Conservation (phyloP, 768 basidiomycete genomes). For the Agrocybe pediades region DNA sequence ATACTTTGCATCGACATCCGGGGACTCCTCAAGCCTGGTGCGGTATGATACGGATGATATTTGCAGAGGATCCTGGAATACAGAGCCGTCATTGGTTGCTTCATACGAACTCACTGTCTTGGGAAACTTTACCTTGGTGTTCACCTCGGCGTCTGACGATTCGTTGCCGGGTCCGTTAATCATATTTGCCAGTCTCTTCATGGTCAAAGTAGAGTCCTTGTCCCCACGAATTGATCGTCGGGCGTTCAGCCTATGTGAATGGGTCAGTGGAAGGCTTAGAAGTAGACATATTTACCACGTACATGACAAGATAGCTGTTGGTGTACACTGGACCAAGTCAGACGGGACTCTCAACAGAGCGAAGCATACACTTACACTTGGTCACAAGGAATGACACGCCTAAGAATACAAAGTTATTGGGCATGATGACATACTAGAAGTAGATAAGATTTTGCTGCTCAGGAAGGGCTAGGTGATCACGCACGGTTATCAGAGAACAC, state of each 20-base stretch:
- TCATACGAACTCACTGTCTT: too few relatives aligned
- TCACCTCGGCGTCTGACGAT: too few relatives aligned
- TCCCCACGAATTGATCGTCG: not conserved
- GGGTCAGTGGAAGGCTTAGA: not conserved
- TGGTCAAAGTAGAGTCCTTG: not conserved
- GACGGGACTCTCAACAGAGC: not conserved
- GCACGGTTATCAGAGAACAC: slow-evolving; percentile 38
- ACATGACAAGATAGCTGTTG: slow-evolving; percentile 14
- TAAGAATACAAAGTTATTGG: slow-evolving; percentile 40
- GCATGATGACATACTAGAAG: slow-evolving; percentile 22
- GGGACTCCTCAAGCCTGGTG: too few relatives aligned
- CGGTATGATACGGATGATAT: too few relatives aligned
- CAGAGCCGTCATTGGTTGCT: too few relatives aligned
- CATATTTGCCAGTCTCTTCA: too few relatives aligned
- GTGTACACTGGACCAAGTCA: slow-evolving; percentile 6
- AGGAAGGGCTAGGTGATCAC: slow-evolving; percentile 7
- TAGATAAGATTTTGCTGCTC: slow-evolving; percentile 29
- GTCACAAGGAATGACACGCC: slow-evolving; percentile 43
- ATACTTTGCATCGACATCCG: too few relatives aligned
- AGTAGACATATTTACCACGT: not conserved
- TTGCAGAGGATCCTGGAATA: too few relatives aligned
- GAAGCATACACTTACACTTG: slow-evolving; percentile 31
- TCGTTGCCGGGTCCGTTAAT: too few relatives aligned
- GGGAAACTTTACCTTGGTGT: too few relatives aligned
- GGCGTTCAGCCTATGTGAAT: slow-evolving; percentile 2